Conservation (phyloP, 1,284 basidiomycete genomes). For the Marasmius tenuissimus region DNA sequence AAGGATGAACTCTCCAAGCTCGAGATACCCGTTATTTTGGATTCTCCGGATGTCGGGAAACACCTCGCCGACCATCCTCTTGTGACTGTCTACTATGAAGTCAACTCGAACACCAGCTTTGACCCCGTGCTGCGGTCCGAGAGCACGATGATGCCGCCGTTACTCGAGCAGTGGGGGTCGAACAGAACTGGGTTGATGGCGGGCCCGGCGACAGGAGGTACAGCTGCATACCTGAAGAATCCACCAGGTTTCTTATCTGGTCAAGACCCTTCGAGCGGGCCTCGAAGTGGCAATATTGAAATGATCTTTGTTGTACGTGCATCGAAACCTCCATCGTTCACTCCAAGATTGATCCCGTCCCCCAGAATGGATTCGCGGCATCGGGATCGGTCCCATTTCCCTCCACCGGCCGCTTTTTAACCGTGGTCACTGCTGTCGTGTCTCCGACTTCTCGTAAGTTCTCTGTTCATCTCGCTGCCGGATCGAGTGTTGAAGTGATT, state of each 20-base stretch:
- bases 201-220: neutral
- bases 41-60: conserved; percentile 26
- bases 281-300: neutral
- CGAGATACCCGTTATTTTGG: conserved; percentile 24
- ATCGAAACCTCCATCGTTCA: neutral
- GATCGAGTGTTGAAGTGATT: neutral
- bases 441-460: conserved; percentile 16
- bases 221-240: neutral
- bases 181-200: conserved; percentile 20
- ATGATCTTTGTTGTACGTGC: conserved; percentile 26
- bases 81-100: conserved; percentile 18
- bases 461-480: neutral
- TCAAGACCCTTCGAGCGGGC: neutral
- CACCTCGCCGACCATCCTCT: conserved; percentile 33
- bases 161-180: conserved; percentile 21
- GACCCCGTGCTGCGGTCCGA: conserved; percentile 22
- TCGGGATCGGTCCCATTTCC: conserved; percentile 2
- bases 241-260: neutral
- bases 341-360: neutral
- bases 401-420: conserved; percentile 14
- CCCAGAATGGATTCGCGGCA: neutral
- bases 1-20: conserved; percentile 22
- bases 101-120: conserved; percentile 22
- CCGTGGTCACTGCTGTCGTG: conserved; percentile 9
- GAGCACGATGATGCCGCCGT: conserved; percentile 11